Percentiles rank a stretch among this genome's conserved stretches.
phyloP scores from a whole-genome alignment of 2,329 filamentous ascomycete genomes.

The Scorias spongiosa region DNA sequence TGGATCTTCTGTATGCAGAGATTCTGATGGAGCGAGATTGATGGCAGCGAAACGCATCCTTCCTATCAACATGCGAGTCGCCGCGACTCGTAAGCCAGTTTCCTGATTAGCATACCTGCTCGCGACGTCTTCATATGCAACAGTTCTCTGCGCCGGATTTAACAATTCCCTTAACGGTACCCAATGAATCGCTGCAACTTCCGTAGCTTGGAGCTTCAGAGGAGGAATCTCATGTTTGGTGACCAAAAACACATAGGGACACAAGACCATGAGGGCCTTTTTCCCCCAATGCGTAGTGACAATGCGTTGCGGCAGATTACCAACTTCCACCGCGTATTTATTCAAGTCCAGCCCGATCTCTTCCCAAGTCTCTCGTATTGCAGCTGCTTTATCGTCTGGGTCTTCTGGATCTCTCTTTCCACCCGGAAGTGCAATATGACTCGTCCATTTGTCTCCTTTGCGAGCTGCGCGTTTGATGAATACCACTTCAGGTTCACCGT shows the following conservation, averaged over 20 bases:
- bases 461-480: slow-evolving; percentile 56
- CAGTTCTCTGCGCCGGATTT: slow-evolving; percentile 43
- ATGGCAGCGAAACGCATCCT: slow-evolving; percentile 56
- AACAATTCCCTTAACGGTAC: slow-evolving; percentile 48
- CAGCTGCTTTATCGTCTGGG: slow-evolving; percentile 44
- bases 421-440: slow-evolving; percentile 53
- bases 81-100: slow-evolving; percentile 37
- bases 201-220: slow-evolving; percentile 49
- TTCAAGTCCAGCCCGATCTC: slow-evolving; percentile 47
- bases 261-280: slow-evolving; percentile 50
- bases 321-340: slow-evolving; percentile 29
- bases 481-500: slow-evolving; percentile 52
- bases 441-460: slow-evolving; percentile 52
- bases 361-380: slow-evolving; percentile 48
- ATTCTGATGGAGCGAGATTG: slow-evolving; percentile 45
- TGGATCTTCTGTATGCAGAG: slow-evolving; percentile 35
- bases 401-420: slow-evolving; percentile 52
- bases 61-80: slow-evolving; percentile 43
- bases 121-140: slow-evolving; percentile 48
- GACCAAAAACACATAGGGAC: slow-evolving; percentile 51
- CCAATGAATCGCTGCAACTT: slow-evolving; percentile 56
- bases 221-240: slow-evolving; percentile 41
- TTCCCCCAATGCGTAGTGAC: slow-evolving; percentile 54
- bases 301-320: slow-evolving; percentile 50
- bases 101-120: slow-evolving; percentile 44